Percentiles rank a stretch among this genome's conserved stretches.
Evolutionary conservation across 2,329 filamentous ascomycete genomes (phyloP).

Genomic region (Trichoderma sp.): DNA sequence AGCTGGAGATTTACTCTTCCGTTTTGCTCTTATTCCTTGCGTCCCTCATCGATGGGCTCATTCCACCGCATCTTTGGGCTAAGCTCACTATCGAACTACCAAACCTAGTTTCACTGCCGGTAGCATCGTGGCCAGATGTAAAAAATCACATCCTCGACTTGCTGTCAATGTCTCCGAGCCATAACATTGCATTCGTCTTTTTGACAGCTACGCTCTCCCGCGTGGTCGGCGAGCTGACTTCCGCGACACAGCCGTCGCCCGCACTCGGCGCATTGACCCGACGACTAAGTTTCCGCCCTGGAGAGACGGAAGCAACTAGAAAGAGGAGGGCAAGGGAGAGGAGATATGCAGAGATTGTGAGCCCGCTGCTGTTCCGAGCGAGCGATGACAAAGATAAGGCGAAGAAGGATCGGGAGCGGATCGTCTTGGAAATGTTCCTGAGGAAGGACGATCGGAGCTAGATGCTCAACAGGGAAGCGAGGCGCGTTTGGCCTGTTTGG

Average conservation of each 20-base stretch:
- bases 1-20: conserved; percentile 71
- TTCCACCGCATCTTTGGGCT: conserved; percentile 68
- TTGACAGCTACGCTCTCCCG: conserved; percentile 70
- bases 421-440: conserved; percentile 67
- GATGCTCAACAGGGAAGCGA: conserved; percentile 18
- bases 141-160: conserved; percentile 65
- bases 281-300: conserved; percentile 46
- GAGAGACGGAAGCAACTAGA: conserved; percentile 30
- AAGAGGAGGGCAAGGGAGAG: conserved; percentile 58
- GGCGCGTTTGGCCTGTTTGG: conserved; percentile 17
- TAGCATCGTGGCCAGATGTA: conserved; percentile 37
- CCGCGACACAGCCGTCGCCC: conserved; percentile 34
- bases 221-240: conserved; percentile 47
- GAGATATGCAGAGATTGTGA: conserved; percentile 63
- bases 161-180: conserved; percentile 66
- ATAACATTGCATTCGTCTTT: conserved; percentile 88
- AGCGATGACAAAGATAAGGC: conserved; percentile 53
- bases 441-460: conserved; percentile 34
- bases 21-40: conserved; percentile 70
- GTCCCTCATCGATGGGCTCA: conserved; percentile 74
- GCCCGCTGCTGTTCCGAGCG: conserved; percentile 57
- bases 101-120: conserved; percentile 29
- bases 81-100: conserved; percentile 60
- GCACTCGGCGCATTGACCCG: conserved; percentile 36
- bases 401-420: conserved; percentile 61